Evolutionary conservation across 352 stramenopile species (phyloP).

Genomic region (Pythium phragmiticola): DNA sequence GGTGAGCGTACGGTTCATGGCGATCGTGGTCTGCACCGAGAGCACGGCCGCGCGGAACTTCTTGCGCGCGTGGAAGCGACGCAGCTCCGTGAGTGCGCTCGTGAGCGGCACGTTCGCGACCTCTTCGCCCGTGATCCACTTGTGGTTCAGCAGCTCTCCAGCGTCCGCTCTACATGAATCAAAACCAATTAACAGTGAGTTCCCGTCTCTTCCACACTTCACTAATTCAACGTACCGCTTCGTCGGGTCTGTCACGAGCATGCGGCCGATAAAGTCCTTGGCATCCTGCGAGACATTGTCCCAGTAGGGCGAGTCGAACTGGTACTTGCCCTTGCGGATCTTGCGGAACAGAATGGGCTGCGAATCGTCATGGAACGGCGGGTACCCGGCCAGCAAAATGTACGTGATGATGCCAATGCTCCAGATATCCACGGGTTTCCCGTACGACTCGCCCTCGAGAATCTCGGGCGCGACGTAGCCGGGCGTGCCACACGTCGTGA

Average conservation of each 20-base stretch:
- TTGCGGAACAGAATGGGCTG: slow-evolving; percentile 74
- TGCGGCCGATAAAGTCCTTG: slow-evolving; percentile 88
- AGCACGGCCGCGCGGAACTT: slow-evolving; percentile 94
- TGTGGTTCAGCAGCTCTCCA: slow-evolving; percentile 80
- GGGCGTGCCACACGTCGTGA: slow-evolving; percentile 69
- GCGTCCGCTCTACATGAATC: slow-evolving; percentile 62
- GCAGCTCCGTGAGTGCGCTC: slow-evolving; percentile 84
- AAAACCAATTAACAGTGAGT: no score
- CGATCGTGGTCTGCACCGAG: slow-evolving; percentile 76
- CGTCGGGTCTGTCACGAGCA: slow-evolving; percentile 86
- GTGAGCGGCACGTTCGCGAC: slow-evolving; percentile 79
- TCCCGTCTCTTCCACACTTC: no score
- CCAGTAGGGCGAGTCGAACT: slow-evolving; percentile 82
- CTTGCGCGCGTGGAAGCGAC: slow-evolving; percentile 92
- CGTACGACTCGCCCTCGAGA: slow-evolving; percentile 66
- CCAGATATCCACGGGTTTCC: slow-evolving; percentile 88
- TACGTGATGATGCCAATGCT: slow-evolving; percentile 91
- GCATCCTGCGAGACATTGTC: slow-evolving; percentile 68
- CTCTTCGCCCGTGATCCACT: slow-evolving; percentile 84
- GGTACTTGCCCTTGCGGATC: slow-evolving; percentile 67
- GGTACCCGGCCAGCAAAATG: slow-evolving; percentile 82
- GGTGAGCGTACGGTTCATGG: slow-evolving; percentile 70
- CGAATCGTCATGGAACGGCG: slow-evolving; percentile 91
- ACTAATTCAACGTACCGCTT: slow-evolving; percentile 27
- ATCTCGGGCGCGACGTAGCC: slow-evolving; percentile 86